Conservation (phyloP, 2,329 filamentous ascomycete species). For the Colletotrichum coccodes region DNA sequence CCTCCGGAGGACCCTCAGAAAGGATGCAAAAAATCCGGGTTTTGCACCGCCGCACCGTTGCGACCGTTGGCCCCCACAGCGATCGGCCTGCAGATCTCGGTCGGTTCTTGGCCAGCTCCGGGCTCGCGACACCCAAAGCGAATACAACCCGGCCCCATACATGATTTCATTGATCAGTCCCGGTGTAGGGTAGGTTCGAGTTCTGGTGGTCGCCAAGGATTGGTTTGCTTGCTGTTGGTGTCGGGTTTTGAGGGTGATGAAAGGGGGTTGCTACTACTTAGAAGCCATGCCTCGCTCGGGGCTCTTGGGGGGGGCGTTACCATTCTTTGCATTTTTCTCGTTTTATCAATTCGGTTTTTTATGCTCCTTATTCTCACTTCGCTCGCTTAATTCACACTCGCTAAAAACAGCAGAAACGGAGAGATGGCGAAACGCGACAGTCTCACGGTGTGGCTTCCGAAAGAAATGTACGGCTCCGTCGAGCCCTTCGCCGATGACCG, state of each 20-base stretch:
- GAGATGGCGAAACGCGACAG: conserved; percentile 18
- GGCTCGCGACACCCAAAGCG: conserved; percentile 8
- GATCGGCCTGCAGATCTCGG: conserved; percentile 31
- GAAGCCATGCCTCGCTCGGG: background rate
- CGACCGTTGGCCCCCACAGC: conserved; percentile 5
- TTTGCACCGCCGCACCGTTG: background rate
- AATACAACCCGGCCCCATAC: conserved; percentile 27
- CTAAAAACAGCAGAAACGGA: background rate
- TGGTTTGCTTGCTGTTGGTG: background rate
- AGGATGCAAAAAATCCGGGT: conserved; percentile 24
- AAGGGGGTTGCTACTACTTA: background rate
- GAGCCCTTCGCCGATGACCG: conserved; percentile 26
- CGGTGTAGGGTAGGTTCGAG: background rate
- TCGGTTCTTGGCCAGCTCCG: conserved; percentile 17
- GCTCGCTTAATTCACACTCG: conserved; percentile 11
- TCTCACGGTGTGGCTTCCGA: conserved; percentile 26
- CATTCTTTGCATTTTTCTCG: too few relatives aligned
- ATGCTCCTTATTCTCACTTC: background rate
- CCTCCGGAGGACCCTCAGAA: background rate
- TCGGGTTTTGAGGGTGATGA: background rate
- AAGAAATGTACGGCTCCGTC: conserved; percentile 27
- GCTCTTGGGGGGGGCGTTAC: background rate
- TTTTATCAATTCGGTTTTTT: background rate
- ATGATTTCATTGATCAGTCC: conserved; percentile 26
- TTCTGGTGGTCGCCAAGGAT: background rate